Conservation (phyloP, 106 monocot species). For the Iris macrosiphon region DNA sequence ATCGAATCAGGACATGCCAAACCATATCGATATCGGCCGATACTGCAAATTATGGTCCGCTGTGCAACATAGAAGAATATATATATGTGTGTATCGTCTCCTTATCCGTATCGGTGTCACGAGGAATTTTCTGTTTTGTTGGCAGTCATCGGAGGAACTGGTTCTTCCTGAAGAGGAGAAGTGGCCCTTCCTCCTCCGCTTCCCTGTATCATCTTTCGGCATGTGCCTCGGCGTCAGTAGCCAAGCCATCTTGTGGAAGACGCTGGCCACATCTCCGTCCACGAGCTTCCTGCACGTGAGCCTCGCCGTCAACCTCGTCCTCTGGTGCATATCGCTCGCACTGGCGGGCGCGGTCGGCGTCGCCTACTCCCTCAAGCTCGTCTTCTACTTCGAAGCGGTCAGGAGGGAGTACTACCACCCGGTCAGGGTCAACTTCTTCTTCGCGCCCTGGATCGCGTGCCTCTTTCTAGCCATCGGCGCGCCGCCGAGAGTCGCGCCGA, state of each 20-base stretch:
- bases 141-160: constrained; percentile 31
- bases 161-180: constrained; percentile 55
- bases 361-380: constrained; percentile 35
- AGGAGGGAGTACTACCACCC: constrained; percentile 59
- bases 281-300: constrained; percentile 31
- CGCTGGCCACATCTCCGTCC: constrained; percentile 30
- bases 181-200: constrained; percentile 68
- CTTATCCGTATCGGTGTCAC: too few species aligned
- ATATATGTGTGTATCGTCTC: too few species aligned
- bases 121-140: too few species aligned
- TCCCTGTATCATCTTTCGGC: constrained; percentile 42
- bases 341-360: constrained; percentile 20
- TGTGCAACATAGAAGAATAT: too few species aligned
- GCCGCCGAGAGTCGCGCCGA: constrained; percentile 30
- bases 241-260: constrained; percentile 58
- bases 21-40: too few species aligned
- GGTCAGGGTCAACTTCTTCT: constrained; percentile 62
- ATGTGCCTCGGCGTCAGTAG: constrained; percentile 49
- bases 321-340: constrained; percentile 50
- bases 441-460: constrained; percentile 59
- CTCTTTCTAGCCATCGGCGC: constrained; percentile 31
- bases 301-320: constrained; percentile 19
- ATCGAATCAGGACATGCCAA: too few species aligned
- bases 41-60: too few species aligned
- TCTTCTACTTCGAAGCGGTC: constrained; percentile 64